Base-by-base conservation (phyloP, 768 basidiomycete genomes). In the Tricholoma hemisulphureum region DNA sequence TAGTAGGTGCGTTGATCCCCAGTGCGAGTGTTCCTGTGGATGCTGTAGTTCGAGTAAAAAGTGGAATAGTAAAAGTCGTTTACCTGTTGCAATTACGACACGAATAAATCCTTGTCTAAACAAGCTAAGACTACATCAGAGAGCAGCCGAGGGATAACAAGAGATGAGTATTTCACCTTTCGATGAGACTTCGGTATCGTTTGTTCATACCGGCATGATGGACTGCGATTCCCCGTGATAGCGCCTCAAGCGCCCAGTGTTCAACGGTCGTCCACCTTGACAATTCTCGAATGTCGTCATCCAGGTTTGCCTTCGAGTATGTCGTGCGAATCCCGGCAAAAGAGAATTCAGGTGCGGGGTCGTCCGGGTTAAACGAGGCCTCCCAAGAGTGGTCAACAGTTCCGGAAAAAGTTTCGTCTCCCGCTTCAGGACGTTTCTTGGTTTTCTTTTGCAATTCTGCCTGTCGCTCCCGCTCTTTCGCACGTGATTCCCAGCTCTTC, bases 1-100 rank as follows among this genome's bases (percentile, higher is more conserved):
- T 87, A 0, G 86, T 78, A 0, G 88, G 88, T 0, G 87, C 87
- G 63, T 90, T 90, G 63, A 90, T 90, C 57, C 88, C 89, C 13
- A 90, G 73, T 1, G 88, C 88, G 55, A 89, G 73, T 5, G 87
- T 89, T 1, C 83, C 85, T 84, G 51, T 18, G 14, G 13, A 63
- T 4, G 8, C 54, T 58, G 24, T 20, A 23, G 54, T 24, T 16
- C 29, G 51, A 18, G 51, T 18, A 4, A 18, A 6, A 50, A 61
- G 9, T 13, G 10, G 1, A 23, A 5, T 20, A 1, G 29, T 16
- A 16, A 6, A 26, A 7, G 48, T 13, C 29, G 58, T 67, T 16
- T 51, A 83, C 84, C 82, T 55, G 87, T 89, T 9, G 88, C 82
- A 58, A 90, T 81, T 29, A 89, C 75, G 6, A 90, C 83, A 18